Base-by-base conservation (phyloP, 768 basidiomycete species). In the Polyporus arcularius region DNA sequence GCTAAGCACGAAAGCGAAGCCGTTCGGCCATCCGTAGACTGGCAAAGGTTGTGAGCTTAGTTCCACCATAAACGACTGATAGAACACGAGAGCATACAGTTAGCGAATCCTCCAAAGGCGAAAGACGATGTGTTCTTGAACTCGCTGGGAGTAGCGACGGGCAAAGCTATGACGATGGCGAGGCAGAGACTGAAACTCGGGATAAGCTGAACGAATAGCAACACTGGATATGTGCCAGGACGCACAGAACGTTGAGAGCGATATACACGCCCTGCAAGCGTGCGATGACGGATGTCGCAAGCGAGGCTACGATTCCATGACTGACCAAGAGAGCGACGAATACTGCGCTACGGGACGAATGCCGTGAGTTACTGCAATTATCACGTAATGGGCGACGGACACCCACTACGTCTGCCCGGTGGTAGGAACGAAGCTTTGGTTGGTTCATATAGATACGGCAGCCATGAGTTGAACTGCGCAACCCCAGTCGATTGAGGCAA, bases 101-200 rank as follows among this genome's bases (percentile, higher is more conserved):
- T 88, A 39, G 78, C 73, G 57, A 88, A 89, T 52, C 85, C 79
- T 21, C 83, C 82, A 5, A 92, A 76, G 0, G 86, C 88, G 58
- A 82, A 87, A 26, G 78, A 77, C 0, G 87, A 82, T 1, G 73
- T 80, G 69, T 90, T 92, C 64, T 74, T 82, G 52, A 85, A 79
- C 51, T 84, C 80, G 21, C 72, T 73, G 3, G 87, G 86, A 5
- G 88, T 87, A 4, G 85, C 81, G 21, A 76, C 81, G 0, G 89
- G 90, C 4, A 92, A 76, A 6, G 82, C 87, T 53, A 78, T 72
- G 56, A 78, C 73, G 38, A 74, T 62, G 0, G 71, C 76, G 10
- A 74, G 55, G 40, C 67, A 70, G 7, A 73, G 59, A 1, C 73
- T 74, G 41, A 15, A 11, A 8, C 4, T 15, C 0, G 14, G 11